A percentile compares a stretch with the other conserved stretches of the same genome.
phyloP scores from a whole-genome alignment of 2,329 filamentous ascomycete species.

The Cryphonectria naterciae region DNA sequence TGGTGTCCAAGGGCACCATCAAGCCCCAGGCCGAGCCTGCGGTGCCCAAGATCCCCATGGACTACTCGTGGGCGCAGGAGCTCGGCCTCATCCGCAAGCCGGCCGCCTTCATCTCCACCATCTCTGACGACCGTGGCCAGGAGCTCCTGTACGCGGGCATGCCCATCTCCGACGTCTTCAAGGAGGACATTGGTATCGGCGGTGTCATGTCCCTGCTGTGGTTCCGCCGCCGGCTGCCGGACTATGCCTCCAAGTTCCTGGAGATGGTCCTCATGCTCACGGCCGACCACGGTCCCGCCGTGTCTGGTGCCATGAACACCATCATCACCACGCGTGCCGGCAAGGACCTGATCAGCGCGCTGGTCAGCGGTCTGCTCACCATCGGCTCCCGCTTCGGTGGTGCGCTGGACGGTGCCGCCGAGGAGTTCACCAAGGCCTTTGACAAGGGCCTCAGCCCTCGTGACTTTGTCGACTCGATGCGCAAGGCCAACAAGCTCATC shows the following conservation, averaged over 20 bases:
- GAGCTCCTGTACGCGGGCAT: conserved; percentile 98
- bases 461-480: conserved; percentile 98
- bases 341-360: conserved; percentile 95
- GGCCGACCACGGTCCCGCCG: conserved; percentile 96
- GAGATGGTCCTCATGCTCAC: conserved; percentile 99
- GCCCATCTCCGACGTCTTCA: conserved; percentile 99
- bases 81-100: conserved; percentile 99
- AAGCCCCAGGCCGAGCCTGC: conserved; percentile 85
- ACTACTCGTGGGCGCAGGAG: conserved; percentile 99
- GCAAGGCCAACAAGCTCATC: conserved; percentile 99
- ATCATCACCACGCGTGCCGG: conserved; percentile 99
- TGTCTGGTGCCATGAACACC: conserved; percentile 99
- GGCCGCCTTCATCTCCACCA: conserved; percentile 99
- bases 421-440: conserved; percentile 97
- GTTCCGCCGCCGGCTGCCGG: conserved; percentile 97
- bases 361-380: conserved; percentile 95
- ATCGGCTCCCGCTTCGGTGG: conserved; percentile 98
- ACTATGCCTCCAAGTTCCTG: conserved; percentile 97
- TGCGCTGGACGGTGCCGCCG: conserved; percentile 94
- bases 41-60: conserved; percentile 98
- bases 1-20: conserved; percentile 84
- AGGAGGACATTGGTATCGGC: conserved; percentile 97
- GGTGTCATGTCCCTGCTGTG: conserved; percentile 99
- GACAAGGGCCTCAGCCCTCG: conserved; percentile 98
- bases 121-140: conserved; percentile 99